Base-by-base conservation (phyloP, 331 rosid species). In the Rosa hybrid region DNA sequence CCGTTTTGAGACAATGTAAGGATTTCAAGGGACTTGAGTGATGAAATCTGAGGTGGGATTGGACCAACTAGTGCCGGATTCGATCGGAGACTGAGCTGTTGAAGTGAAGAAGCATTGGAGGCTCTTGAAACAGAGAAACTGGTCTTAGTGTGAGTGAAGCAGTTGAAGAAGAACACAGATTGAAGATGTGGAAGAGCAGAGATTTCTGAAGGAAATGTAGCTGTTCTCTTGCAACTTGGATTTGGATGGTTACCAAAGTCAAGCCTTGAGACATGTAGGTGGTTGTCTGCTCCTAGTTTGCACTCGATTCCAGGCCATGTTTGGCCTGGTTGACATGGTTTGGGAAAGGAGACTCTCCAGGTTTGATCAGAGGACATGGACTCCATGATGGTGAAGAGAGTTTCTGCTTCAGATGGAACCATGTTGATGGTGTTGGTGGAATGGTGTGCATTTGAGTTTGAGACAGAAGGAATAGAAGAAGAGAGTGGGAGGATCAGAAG, bases 231-330 rank as follows among this genome's bases (percentile, higher is more conserved):
- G 88, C 91, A 88, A 51, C 85, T 34, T 9, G 91, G 91, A 65
- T 83, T 79, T 12, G 91, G 91, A 20, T 82, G 77, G 51, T 57
- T 81, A 5, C 91, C 91, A 77, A 88, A 88, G 57, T 88, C 88
- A 18, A 88, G 91, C 81, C 91, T 84, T 4, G 89, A 83, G 72
- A 88, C 89, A 57, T 88, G 89, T 16, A 77, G 39, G 20, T 23
- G 63, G 51, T 76, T 74, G 68, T 80, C 86, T 25, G 46, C 41
- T 4, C 83, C 72, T 20, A 53, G 25, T 69, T 82, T 86, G 87
- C 91, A 88, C 78, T 88, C 89, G 0, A 88, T 50, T 6, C 91
- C 91, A 12, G 86, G 88, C 91, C 91, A 88, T 14, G 85, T 76
- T 1, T 85, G 77, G 83, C 69, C 78, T 10, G 85, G 78, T 39